Conservation (phyloP, 2,329 filamentous ascomycete genomes). For the Aureobasidium sp. region DNA sequence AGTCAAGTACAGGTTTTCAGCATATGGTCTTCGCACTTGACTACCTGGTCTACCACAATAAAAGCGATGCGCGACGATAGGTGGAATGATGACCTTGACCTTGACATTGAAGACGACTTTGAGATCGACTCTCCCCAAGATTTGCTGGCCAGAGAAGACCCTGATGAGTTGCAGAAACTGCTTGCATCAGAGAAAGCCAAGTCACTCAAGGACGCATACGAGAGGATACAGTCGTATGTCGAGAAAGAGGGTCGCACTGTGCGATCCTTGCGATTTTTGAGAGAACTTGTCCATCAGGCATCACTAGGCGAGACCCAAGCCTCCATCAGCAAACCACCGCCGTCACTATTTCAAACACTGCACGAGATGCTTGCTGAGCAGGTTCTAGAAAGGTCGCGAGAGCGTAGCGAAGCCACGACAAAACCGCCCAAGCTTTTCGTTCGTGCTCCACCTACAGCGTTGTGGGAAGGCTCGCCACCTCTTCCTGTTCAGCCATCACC, state of each 20-base stretch:
- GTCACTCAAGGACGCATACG: constrained; percentile 49
- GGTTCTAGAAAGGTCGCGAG: constrained; percentile 31
- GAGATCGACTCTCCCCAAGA: constrained; percentile 49
- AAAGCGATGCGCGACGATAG: constrained; percentile 56
- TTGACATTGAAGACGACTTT: constrained; percentile 61
- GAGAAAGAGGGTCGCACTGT: constrained; percentile 37
- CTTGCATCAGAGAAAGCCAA: constrained; percentile 33
- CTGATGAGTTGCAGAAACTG: constrained; percentile 47
- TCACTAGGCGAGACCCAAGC: constrained; percentile 31
- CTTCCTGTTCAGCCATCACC: constrained; percentile 74
- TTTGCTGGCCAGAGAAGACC: constrained; percentile 64
- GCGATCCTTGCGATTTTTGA: constrained; percentile 63
- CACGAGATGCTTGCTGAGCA: constrained; percentile 52
- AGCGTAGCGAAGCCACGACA: neutral
- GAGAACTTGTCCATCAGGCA: constrained; percentile 62
- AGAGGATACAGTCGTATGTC: constrained; percentile 24
- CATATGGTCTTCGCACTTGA: constrained; percentile 65
- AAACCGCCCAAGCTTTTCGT: constrained; percentile 1
- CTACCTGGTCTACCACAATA: constrained; percentile 54
- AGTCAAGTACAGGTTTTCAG: constrained; percentile 55
- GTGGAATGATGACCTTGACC: constrained; percentile 65
- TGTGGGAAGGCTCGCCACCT: constrained; percentile 74
- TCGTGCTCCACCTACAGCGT: constrained; percentile 49
- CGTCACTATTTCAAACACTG: constrained; percentile 53
- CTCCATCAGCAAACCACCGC: constrained; percentile 41